Evolutionary conservation across 176 grass and related monocot genomes (phyloP), one percentile per base, ranked within the genome.

Genomic region (Dendrocalamus sinicus): DNA sequence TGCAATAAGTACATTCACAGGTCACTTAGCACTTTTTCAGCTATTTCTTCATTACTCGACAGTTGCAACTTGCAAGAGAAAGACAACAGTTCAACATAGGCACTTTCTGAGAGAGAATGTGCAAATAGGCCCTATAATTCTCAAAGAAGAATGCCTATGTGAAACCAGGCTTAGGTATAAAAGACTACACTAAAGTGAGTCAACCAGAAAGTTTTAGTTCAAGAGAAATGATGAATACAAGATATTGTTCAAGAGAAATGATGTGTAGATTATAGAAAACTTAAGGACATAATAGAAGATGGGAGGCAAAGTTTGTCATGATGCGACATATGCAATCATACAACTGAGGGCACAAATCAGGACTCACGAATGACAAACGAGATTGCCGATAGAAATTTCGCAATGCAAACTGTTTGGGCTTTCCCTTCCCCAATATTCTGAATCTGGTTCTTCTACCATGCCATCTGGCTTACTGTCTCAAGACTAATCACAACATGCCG

Each of bases 71-170:
- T 61, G 53, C 39, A 47, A 72, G 41, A 71, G 12, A 59, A 86
- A 62, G 30, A 6, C 26, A n/a, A 22, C n/a, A 72, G 9, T 50
- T 52, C 19, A 54, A 48, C 14, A 26, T 15, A 63, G 72, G 26
- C 55, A 67, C 30, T 87, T 87, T 35, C 32, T 54, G 70, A 73
- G 23, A 54, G 61, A 64, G 68, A 23, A 70, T 40, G 8, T 8
- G 12, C 15, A 1, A 10, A 13, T 72, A 26, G 13, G 23, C 51
- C 51, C 14, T 54, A 35, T 35, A 30, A 45, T 13, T 73, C 5
- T 30, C 1, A 76, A 40, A 68, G 19, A 66, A 58, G 8, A 46
- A 24, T 24, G 24, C 28, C 43, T 39, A 62, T 64, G 40, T 12
- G 15, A 76, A 54, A 53, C 47, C 22, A 73, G 17, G 28, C 8